A percentile compares a stretch with the other conserved stretches of the same genome.
Conservation (phyloP, 345 rosid species). For the Syzygium aromaticum region DNA sequence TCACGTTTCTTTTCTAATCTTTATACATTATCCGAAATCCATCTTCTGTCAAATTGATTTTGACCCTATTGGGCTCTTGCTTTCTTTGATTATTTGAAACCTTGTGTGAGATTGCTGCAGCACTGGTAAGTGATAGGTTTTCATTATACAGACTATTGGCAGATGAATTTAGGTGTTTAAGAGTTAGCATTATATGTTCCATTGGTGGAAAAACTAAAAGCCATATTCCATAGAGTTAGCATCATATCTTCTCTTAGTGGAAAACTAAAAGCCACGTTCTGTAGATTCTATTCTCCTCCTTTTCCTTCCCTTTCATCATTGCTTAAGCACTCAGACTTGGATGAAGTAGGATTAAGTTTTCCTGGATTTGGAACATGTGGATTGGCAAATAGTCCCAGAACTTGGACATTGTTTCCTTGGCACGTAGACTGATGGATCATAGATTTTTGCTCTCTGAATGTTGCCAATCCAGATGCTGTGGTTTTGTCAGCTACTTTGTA, state of each 20-base stretch:
- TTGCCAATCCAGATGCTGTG: background rate
- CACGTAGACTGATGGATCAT: background rate
- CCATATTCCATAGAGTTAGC: background rate
- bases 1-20: background rate
- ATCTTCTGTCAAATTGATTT: background rate
- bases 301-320: background rate
- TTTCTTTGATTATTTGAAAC: background rate
- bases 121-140: background rate
- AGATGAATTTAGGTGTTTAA: background rate
- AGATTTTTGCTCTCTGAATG: background rate
- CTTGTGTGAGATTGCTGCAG: background rate
- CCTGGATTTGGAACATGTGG: background rate
- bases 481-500: background rate
- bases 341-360: background rate
- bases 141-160: background rate
- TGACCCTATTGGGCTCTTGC: background rate
- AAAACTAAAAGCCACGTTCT: background rate
- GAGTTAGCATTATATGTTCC: background rate
- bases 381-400: background rate
- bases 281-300: background rate
- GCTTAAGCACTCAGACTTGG: background rate
- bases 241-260: background rate
- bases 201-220: background rate
- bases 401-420: background rate
- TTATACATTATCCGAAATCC: background rate